Conservation (phyloP, 345 rosid species). For the Ceriops decandra region DNA sequence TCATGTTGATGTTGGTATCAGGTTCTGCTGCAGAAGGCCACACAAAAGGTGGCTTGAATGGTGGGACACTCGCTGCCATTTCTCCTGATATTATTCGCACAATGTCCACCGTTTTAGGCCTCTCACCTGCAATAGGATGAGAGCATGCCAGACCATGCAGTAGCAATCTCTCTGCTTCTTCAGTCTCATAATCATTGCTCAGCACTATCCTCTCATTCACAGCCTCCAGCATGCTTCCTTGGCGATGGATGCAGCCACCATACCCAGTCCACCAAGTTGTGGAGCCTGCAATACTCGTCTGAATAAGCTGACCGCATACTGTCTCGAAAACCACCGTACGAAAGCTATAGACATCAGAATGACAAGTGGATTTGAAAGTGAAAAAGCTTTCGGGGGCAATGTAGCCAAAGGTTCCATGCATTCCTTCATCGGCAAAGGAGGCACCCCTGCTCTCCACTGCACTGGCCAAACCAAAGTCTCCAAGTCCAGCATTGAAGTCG, state of each 20-base stretch:
- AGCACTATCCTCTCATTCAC: background rate
- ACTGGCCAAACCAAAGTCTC: background rate
- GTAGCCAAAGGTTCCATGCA: background rate
- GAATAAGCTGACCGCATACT: background rate
- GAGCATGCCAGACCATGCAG: background rate
- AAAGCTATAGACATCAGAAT: background rate
- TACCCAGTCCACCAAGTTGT: constrained; percentile 4
- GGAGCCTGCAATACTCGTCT: background rate
- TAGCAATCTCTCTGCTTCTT: constrained; percentile 3
- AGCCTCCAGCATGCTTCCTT: background rate
- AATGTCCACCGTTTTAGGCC: background rate
- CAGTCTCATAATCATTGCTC: background rate
- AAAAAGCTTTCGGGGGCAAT: background rate
- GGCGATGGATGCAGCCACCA: background rate
- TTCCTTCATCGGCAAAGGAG: background rate
- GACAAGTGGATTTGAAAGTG: background rate
- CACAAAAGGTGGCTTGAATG: background rate
- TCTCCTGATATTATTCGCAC: background rate
- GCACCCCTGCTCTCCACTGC: background rate
- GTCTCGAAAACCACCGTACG: background rate
- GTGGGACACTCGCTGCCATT: background rate
- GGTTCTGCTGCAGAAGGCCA: too few species aligned
- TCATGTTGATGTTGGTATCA: background rate
- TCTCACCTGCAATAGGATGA: background rate
- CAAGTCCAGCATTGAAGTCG: background rate